These are phyloP conservation scores for Suhomyces sp. DNA, from an alignment of 805 yeast species.

Conservation along the genomic window DNA sequence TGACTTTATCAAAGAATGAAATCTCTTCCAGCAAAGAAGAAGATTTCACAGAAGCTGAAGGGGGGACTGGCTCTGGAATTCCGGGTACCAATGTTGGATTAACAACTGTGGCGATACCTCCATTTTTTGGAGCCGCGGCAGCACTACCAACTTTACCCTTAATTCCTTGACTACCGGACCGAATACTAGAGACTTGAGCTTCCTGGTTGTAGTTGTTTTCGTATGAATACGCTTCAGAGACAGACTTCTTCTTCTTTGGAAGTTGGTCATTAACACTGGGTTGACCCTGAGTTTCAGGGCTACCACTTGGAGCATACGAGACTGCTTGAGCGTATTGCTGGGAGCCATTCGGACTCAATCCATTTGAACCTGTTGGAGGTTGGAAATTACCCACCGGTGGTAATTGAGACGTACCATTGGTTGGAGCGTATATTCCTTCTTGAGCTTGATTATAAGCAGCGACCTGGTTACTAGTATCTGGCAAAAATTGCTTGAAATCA, in stretches of 20 bases:
- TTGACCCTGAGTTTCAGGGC: constrained; percentile 6
- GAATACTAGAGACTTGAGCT: constrained; percentile 48
- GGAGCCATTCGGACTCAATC: constrained; percentile 24
- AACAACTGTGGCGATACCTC: constrained; percentile 35
- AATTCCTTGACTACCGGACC: constrained; percentile 28
- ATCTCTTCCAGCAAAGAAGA: constrained; percentile 80
- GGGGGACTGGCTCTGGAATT: constrained; percentile 77
- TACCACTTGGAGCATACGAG: constrained; percentile 3
- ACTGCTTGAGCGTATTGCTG: constrained; percentile 19
- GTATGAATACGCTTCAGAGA: constrained; percentile 29
- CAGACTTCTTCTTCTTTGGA: constrained; percentile 23
- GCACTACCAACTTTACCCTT: constrained; percentile 4
- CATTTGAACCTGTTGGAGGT: constrained; percentile 48
- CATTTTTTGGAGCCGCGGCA: constrained; percentile 18
- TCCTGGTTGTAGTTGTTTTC: constrained; percentile 42
- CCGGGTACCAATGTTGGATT: constrained; percentile 79
- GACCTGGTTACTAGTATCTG: constrained; percentile 68
- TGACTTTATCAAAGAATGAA: constrained; percentile 87
- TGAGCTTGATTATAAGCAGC: constrained; percentile 23
- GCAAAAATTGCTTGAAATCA: constrained; percentile 93
- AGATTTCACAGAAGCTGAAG: constrained; percentile 41
- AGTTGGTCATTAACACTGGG: constrained; percentile 11
- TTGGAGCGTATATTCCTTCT: constrained; percentile 24
- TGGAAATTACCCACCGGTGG: constrained; percentile 92
- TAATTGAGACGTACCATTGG: constrained; percentile 48